Percentiles rank a stretch among this genome's conserved stretches.
These are phyloP conservation scores for Aspergillus biplanus DNA, from an alignment of 495 filamentous ascomycete species.

Conservation along the genomic window DNA sequence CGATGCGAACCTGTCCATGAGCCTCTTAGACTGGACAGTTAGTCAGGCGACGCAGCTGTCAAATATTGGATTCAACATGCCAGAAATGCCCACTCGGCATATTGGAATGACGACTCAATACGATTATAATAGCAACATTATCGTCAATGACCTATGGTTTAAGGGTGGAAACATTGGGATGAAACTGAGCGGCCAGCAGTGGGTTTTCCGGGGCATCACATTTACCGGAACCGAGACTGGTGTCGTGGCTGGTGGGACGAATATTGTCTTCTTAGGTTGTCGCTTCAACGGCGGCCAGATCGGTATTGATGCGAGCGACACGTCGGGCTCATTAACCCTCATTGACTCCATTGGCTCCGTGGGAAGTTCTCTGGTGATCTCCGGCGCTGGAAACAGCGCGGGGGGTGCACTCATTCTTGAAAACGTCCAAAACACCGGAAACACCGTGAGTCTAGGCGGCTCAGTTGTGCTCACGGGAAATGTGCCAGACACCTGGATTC, in stretches of 20 bases:
- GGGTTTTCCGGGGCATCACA: conserved; percentile 66
- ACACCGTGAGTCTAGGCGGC: conserved; percentile 29
- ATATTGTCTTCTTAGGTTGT: conserved; percentile 38
- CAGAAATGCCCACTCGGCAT: conserved; percentile 52
- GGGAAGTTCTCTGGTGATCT: conserved; percentile 46
- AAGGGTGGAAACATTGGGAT: conserved; percentile 64
- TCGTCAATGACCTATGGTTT: conserved; percentile 59
- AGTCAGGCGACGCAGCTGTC: conserved; percentile 72
- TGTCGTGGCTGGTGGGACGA: conserved; percentile 47
- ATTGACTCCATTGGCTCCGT: conserved; percentile 41
- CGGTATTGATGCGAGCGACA: conserved; percentile 35
- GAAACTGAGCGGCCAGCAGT: conserved; percentile 71
- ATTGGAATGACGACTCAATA: conserved; percentile 70
- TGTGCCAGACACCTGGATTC: conserved; percentile 35
- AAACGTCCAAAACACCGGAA: conserved; percentile 29
- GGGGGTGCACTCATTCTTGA: conserved; percentile 36
- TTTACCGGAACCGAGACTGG: conserved; percentile 58
- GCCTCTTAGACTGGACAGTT: conserved; percentile 63
- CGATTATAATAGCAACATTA: conserved; percentile 54
- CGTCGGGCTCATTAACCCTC: conserved; percentile 54
- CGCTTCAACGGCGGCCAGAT: conserved; percentile 29
- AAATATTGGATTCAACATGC: conserved; percentile 74
- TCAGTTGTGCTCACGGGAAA: conserved; percentile 21
- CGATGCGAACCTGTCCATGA: conserved; percentile 27
- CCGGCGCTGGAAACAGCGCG: conserved; percentile 20